Percentiles rank a stretch among this genome's conserved stretches.
These are phyloP conservation scores for Leccinum variicolor DNA, from an alignment of 768 basidiomycete genomes.

Conservation along the genomic window DNA sequence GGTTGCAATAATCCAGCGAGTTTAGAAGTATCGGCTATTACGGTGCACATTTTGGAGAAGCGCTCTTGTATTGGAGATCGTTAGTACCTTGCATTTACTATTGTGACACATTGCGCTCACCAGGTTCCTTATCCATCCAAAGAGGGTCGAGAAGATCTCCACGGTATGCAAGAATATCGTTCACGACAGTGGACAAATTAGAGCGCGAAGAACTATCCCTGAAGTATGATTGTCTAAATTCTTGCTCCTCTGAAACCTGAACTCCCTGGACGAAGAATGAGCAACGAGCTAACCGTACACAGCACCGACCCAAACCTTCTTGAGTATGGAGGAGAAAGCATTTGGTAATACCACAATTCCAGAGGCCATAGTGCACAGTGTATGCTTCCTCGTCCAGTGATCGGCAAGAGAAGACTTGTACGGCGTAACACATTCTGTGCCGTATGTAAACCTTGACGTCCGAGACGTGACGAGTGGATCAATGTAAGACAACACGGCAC, in stretches of 20 bases:
- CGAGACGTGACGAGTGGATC: conserved; percentile 45
- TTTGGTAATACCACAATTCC: conserved; percentile 32
- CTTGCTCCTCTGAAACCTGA: conserved; percentile 17
- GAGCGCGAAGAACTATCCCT: background rate
- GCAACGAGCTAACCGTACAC: background rate
- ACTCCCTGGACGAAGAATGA: conserved; percentile 4
- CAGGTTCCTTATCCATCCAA: conserved; percentile 14
- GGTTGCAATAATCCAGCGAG: background rate
- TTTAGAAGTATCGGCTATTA: conserved; percentile 9
- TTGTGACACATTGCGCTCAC: conserved; percentile 1
- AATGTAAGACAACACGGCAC: conserved; percentile 25
- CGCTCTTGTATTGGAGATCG: background rate
- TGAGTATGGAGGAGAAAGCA: conserved; percentile 37
- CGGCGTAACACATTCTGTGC: conserved; percentile 22
- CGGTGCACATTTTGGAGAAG: conserved; percentile 12
- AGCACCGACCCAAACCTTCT: conserved; percentile 16
- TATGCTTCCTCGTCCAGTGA: conserved; percentile 33
- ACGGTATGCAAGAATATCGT: conserved; percentile 11
- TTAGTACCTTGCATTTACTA: background rate
- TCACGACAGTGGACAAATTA: background rate
- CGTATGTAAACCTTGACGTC: conserved; percentile 41
- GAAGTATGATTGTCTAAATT: conserved; percentile 12
- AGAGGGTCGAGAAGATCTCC: conserved; percentile 4
- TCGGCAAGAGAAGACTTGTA: conserved; percentile 32
- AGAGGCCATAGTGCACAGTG: conserved; percentile 15